These are phyloP conservation scores for Tolypocladium ophioglossoides DNA, from an alignment of 2,329 filamentous ascomycete species.

Conservation along the genomic window DNA sequence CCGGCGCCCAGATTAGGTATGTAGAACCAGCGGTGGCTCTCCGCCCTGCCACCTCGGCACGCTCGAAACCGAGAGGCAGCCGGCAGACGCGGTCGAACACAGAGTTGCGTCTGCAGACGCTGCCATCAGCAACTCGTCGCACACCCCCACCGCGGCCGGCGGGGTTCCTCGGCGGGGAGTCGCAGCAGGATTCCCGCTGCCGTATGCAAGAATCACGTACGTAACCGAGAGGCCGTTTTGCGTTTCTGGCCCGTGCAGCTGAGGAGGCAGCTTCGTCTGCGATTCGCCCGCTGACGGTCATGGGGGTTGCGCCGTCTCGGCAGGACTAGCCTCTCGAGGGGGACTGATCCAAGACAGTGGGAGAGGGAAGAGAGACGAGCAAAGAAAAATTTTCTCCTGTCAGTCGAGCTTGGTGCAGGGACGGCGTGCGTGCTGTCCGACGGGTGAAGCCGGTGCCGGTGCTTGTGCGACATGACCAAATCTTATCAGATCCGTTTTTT, in stretches of 20 bases:
- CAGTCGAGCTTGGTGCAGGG: background rate
- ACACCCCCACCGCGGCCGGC: background rate
- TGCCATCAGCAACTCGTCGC: background rate
- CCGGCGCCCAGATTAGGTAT: background rate
- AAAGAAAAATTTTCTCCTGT: background rate
- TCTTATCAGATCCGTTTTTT: slow-evolving; percentile 34
- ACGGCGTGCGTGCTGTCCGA: background rate
- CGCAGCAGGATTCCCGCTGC: background rate
- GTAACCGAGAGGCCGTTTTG: too few species aligned
- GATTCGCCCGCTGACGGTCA: background rate
- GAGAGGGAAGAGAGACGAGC: background rate
- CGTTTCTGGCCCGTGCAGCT: background rate
- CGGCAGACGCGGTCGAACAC: background rate
- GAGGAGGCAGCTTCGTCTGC: background rate
- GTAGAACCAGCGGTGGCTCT: background rate
- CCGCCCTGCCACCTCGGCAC: background rate
- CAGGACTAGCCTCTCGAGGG: background rate
- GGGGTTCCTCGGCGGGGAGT: background rate
- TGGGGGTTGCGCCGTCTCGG: background rate
- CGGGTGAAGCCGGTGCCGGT: background rate
- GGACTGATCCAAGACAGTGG: background rate
- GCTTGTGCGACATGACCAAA: slow-evolving; percentile 1
- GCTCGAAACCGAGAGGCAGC: background rate
- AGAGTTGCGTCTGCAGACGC: background rate
- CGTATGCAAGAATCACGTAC: background rate